phyloP scores from a whole-genome alignment of 2,329 filamentous ascomycete genomes.

The Neurospora sp. region DNA sequence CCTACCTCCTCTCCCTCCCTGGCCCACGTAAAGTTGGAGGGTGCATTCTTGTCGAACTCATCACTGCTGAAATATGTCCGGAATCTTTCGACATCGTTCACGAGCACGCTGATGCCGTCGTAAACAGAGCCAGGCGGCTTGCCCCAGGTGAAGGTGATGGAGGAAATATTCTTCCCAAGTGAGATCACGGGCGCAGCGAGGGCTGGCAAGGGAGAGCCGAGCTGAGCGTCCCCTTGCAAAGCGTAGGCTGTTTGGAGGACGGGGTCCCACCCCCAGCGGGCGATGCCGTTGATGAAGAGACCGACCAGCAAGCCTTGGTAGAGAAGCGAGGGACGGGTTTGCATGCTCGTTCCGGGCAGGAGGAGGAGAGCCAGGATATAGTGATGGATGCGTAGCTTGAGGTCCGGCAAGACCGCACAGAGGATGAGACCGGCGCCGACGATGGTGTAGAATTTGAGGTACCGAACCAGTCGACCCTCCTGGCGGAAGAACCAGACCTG shows the following conservation, averaged over 20 bases:
- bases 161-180: constrained; percentile 42
- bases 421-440: constrained; percentile 59
- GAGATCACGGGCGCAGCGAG: constrained; percentile 39
- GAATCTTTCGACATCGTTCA: constrained; percentile 79
- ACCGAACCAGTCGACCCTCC: constrained; percentile 69
- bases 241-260: constrained; percentile 74
- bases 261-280: constrained; percentile 86
- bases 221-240: constrained; percentile 58
- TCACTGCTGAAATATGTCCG: constrained; percentile 56
- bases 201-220: constrained; percentile 51
- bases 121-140: constrained; percentile 40
- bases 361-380: constrained; percentile 85
- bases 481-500: constrained; percentile 83
- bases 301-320: constrained; percentile 88
- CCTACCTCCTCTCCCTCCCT: constrained; percentile 29
- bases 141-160: constrained; percentile 53
- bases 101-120: constrained; percentile 69
- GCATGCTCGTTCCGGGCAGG: constrained; percentile 78
- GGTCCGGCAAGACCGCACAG: constrained; percentile 61
- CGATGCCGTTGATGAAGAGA: constrained; percentile 87
- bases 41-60: constrained; percentile 28
- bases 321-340: constrained; percentile 72
- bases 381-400: constrained; percentile 85
- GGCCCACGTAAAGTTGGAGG: constrained; percentile 47
- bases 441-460: constrained; percentile 67